Evolutionary conservation across 2,329 filamentous ascomycete genomes (phyloP).

Genomic region (Xylaria arbuscula): DNA sequence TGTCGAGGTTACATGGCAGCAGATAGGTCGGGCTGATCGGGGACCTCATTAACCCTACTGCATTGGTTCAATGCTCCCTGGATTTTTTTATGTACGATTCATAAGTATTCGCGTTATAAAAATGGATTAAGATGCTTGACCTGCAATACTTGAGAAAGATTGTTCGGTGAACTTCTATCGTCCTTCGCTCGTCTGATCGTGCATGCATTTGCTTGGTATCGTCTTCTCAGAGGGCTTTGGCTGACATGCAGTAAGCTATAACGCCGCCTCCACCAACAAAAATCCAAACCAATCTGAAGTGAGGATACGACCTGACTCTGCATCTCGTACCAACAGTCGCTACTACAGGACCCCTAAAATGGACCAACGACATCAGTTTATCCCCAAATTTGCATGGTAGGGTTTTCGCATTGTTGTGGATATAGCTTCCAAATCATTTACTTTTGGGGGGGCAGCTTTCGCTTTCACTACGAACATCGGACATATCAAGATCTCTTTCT

Average conservation of each 20-base stretch:
- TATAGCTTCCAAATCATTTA: too few species aligned
- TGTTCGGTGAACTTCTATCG: not conserved
- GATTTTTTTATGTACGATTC: not conserved
- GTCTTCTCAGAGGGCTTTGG: not conserved
- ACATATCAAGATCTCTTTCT: not conserved
- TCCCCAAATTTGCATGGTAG: too few species aligned
- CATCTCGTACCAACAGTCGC: not conserved
- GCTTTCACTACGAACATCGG: too few species aligned
- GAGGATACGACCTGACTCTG: not conserved
- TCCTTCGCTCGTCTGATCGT: not conserved
- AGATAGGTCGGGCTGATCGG: slow-evolving; percentile 27
- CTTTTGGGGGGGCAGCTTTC: too few species aligned
- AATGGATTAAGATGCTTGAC: not conserved
- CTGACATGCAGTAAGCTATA: not conserved
- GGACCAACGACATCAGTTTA: too few species aligned
- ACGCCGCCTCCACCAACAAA: slow-evolving; percentile 7
- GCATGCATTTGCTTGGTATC: not conserved
- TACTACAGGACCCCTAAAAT: not conserved
- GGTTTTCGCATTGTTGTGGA: too few species aligned
- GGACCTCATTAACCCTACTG: not conserved
- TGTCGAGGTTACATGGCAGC: slow-evolving; percentile 31
- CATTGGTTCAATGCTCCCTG: not conserved
- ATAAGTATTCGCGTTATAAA: not conserved
- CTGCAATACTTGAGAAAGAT: not conserved
- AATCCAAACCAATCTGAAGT: not conserved